Evolutionary conservation across 805 yeast species (phyloP).

Genomic region (Saturnispora dispora): DNA sequence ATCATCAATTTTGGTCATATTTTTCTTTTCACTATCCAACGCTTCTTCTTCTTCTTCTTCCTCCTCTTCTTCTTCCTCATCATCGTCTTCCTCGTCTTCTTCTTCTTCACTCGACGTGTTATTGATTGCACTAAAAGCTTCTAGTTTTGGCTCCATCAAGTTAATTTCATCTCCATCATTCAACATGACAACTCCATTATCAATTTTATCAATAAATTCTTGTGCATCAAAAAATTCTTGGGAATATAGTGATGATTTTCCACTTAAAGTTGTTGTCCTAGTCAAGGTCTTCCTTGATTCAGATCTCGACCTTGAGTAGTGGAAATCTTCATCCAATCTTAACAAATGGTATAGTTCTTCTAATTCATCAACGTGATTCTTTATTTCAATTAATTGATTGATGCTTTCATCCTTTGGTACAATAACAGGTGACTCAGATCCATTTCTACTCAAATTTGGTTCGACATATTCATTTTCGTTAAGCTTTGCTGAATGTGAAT

Average conservation of each 20-base stretch:
- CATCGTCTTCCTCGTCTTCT: conserved; percentile 2
- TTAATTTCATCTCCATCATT: conserved; percentile 21
- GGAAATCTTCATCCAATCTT: conserved; percentile 16
- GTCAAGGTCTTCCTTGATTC: conserved; percentile 20
- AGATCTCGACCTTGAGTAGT: conserved; percentile 13
- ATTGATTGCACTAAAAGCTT: neutral
- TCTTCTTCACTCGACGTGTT: conserved; percentile 4
- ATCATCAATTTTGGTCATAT: conserved; percentile 18
- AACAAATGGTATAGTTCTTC: conserved; percentile 19
- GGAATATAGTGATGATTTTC: conserved; percentile 32
- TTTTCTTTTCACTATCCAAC: too few species aligned
- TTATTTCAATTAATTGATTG: neutral
- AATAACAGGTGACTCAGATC: neutral
- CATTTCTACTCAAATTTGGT: conserved; percentile 1
- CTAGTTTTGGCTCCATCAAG: neutral
- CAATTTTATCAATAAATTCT: conserved; percentile 44
- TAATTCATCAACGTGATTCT: conserved; percentile 15
- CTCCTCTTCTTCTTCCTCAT: neutral
- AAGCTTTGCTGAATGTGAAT: neutral
- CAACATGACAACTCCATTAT: conserved; percentile 48
- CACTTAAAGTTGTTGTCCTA: conserved; percentile 20
- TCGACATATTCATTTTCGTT: neutral
- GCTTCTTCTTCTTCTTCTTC: neutral
- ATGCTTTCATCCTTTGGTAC: neutral
- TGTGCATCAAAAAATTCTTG: conserved; percentile 63